phyloP scores from a whole-genome alignment of 2,329 filamentous ascomycete genomes.

The Talaromyces sp. region DNA sequence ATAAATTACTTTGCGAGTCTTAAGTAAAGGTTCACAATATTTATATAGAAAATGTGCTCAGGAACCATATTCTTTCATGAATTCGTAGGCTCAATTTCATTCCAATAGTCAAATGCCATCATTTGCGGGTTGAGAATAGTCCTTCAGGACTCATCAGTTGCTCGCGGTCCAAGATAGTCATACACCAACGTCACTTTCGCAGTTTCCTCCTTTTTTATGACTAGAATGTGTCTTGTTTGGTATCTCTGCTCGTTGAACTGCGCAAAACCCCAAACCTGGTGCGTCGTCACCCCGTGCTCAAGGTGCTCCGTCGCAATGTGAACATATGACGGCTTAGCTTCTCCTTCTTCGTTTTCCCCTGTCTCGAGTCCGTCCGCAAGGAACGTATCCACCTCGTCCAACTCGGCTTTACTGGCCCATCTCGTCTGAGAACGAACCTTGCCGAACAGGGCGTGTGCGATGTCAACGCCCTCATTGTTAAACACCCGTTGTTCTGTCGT shows the following conservation, averaged over 20 bases:
- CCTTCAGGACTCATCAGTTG: neutral
- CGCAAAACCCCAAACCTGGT: constrained; percentile 6
- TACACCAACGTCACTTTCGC: neutral
- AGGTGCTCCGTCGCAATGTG: neutral
- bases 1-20: too few species aligned
- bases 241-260: constrained; percentile 4
- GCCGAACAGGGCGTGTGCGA: neutral
- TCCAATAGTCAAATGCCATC: neutral
- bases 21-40: neutral
- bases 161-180: constrained; percentile 1
- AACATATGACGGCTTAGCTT: neutral
- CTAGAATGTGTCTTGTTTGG: constrained; percentile 1
- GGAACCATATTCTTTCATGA: neutral
- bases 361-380: neutral
- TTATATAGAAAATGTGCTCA: neutral
- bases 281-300: neutral
- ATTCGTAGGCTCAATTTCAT: neutral
- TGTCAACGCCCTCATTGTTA: neutral
- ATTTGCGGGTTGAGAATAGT: neutral
- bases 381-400: neutral
- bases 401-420: neutral
- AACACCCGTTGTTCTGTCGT: neutral
- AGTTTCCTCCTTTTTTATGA: neutral
- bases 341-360: neutral
- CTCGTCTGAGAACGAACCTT: neutral